Base-by-base conservation (phyloP, 2,329 filamentous ascomycete genomes). In the Hypoxylon sp. region DNA sequence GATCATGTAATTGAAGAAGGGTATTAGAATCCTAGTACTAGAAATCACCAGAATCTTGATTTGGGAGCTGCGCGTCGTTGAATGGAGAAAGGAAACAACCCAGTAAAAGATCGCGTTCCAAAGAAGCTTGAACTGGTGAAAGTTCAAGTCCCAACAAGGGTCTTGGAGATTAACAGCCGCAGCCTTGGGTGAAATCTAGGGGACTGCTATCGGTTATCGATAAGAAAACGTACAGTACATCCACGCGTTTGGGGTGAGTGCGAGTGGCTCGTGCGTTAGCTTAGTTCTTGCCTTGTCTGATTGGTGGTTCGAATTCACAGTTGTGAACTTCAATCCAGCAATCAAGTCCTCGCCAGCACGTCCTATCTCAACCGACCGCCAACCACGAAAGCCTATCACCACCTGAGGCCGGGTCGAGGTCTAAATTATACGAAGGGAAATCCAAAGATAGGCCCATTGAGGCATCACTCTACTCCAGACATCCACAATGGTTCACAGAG, bases 401-500 rank as follows among this genome's bases (percentile, higher is more conserved):
- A 54, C 39, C 42, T 13, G 19, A 65, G 48, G 65, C 50, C 46
- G 26, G 53, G 29, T 54, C 61, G 53, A 48, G n/a, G 57, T 67
- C 63, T 66, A 19, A 48, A 55, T 26, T 35, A 42, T 46, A 58
- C 66, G 52, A 67, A 62, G 5, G 6, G 1, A 48, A 67, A 35
- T 44, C 56, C 51, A 37, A 51, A 56, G 14, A 73, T 57, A 37
- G 60, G 68, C 70, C 72, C 65, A 70, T 63, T 48, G 67, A 73
- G 73, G 68, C 72, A 35, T 52, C 65, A 64, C 63, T 51, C 72
- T 62, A 22, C 72, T 73, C 72, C 53, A 63, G 66, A 70, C 74
- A 35, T 59, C 68, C 80, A 84, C 74, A 74, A 90, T 89, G 87
- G 86, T 89, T 71, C 82, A 83, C 82, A 86, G 88, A 79, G 85